Percentiles rank a stretch among this genome's conserved stretches.
Evolutionary conservation across 352 stramenopile genomes (phyloP).

Genomic region (Globisporangium nunn): DNA sequence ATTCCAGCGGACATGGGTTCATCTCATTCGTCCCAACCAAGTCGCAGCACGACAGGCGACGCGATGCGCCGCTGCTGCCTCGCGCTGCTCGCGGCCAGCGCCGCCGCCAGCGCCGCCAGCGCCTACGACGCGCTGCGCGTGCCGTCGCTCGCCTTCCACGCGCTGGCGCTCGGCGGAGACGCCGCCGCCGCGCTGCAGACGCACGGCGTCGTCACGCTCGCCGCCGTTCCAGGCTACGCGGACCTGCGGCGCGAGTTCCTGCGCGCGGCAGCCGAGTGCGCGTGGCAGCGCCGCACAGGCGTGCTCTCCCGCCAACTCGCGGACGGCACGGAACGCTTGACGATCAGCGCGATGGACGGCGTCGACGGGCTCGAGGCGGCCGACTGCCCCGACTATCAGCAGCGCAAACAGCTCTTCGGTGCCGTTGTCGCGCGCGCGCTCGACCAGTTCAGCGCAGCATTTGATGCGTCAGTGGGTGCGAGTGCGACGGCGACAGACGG

Average conservation of each 20-base stretch:
- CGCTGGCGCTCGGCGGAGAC: conserved; percentile 3
- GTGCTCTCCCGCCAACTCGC: conserved; percentile 10
- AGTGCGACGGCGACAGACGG: neutral
- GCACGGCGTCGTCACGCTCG: conserved; percentile 13
- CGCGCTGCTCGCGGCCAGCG: neutral
- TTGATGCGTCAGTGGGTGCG: conserved; percentile 4
- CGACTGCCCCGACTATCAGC: conserved; percentile 12
- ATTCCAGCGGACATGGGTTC: neutral
- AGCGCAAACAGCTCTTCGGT: conserved; percentile 11
- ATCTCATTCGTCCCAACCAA: neutral
- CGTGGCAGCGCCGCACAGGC: conserved; percentile 1
- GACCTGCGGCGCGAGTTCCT: conserved; percentile 9
- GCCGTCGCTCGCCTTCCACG: conserved; percentile 9
- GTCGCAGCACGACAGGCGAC: too few species aligned
- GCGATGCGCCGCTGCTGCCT: neutral
- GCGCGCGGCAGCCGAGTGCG: conserved; percentile 6
- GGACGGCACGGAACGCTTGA: conserved; percentile 18
- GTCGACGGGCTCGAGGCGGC: conserved; percentile 3
- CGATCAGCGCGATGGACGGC: conserved; percentile 10
- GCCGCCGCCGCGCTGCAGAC: conserved; percentile 9
- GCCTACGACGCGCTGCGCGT: conserved; percentile 2
- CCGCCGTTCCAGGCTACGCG: conserved; percentile 7
- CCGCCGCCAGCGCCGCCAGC: neutral
- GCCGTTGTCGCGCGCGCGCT: conserved; percentile 8
- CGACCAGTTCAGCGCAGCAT: conserved; percentile 5